Percentiles rank a stretch among this genome's conserved stretches.
Conservation (phyloP, 1,139 yeast genomes). For the Tardiomyces blankii region DNA sequence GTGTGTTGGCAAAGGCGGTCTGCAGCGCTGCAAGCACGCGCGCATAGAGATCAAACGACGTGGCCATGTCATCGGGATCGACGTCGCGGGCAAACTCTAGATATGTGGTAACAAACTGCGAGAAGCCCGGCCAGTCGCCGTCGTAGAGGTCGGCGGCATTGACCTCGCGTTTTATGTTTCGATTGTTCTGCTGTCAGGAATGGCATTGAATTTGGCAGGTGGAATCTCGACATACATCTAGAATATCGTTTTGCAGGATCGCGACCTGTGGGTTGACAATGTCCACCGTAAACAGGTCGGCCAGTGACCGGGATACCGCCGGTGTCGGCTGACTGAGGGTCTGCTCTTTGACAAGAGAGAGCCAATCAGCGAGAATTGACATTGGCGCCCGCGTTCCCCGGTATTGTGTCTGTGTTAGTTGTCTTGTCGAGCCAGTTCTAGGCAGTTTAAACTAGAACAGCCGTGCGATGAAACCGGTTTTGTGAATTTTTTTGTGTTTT, state of each 20-base stretch:
- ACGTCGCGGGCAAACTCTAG: slow-evolving; percentile 41
- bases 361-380: background rate
- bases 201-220: too few species aligned
- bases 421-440: too few species aligned
- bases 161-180: slow-evolving; percentile 21
- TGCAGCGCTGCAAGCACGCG: slow-evolving; percentile 43
- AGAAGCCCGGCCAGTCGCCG: slow-evolving; percentile 44
- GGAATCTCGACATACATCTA: slow-evolving; percentile 6
- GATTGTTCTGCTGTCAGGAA: slow-evolving; percentile 6
- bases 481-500: too few species aligned
- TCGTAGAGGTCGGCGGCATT: slow-evolving; percentile 29
- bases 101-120: slow-evolving; percentile 39
- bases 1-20: slow-evolving; percentile 45
- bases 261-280: slow-evolving; percentile 20
- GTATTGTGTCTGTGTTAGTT: too few species aligned
- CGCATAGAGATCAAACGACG: slow-evolving; percentile 50
- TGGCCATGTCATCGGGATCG: slow-evolving; percentile 46
- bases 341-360: background rate
- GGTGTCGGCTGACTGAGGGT: background rate
- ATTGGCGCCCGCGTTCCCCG: background rate
- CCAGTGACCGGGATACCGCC: slow-evolving; percentile 9
- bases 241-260: slow-evolving; percentile 23
- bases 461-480: too few species aligned
- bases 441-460: too few species aligned
- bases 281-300: slow-evolving; percentile 18